Conservation (phyloP, 169 alveolate species). For the Theileria equi region DNA sequence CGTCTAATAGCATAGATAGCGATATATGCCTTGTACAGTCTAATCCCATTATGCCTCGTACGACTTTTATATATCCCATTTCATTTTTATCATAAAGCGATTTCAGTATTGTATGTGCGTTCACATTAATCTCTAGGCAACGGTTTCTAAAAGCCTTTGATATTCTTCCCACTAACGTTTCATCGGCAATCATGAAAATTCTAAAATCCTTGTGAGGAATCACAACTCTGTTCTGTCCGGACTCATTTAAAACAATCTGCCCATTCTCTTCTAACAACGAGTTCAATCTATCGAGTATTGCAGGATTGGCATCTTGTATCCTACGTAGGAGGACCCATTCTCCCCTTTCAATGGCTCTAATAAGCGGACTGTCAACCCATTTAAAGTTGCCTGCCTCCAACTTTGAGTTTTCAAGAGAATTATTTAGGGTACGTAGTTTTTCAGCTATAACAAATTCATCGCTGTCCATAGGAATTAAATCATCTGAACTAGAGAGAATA, state of each 20-base stretch:
- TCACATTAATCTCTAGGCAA: slow-evolving; percentile 81
- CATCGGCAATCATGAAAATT: slow-evolving; percentile 79
- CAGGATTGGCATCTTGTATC: slow-evolving; percentile 86
- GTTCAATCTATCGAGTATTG: slow-evolving; percentile 91
- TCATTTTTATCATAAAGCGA: too few relatives aligned
- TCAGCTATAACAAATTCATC: neutral
- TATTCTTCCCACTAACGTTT: slow-evolving; percentile 65
- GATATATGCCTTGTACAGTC: too few relatives aligned
- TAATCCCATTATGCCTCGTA: too few relatives aligned
- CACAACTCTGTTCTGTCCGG: slow-evolving; percentile 77
- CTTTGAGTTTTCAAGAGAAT: neutral
- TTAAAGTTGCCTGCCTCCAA: slow-evolving; percentile 24
- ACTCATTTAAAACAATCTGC: slow-evolving; percentile 63
- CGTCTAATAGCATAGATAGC: slow-evolving; percentile 18
- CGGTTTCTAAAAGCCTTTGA: slow-evolving; percentile 88
- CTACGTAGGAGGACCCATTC: slow-evolving; percentile 89
- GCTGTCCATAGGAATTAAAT: neutral
- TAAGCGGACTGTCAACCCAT: slow-evolving; percentile 85
- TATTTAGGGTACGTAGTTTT: neutral
- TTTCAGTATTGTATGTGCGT: neutral
- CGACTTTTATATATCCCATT: too few relatives aligned
- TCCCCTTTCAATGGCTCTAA: slow-evolving; percentile 87
- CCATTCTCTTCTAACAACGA: slow-evolving; percentile 88
- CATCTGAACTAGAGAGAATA: too few relatives aligned
- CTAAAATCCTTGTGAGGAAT: slow-evolving; percentile 87